Conservation (phyloP, 2,329 filamentous ascomycete genomes). For the Uncinocarpus reesii region DNA sequence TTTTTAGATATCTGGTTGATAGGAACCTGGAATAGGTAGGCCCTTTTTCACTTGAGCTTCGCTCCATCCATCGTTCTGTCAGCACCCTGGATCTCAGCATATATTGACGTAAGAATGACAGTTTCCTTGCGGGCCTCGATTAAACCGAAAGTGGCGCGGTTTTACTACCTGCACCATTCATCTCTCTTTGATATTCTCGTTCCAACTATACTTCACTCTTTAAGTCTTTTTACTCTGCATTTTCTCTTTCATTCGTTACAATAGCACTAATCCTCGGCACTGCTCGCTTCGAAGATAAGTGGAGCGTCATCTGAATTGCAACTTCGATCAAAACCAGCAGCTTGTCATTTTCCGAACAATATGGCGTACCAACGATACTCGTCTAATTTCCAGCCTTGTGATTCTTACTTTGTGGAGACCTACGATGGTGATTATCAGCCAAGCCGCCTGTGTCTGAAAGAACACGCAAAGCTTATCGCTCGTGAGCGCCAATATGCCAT, state of each 20-base stretch:
- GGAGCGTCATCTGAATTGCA: constrained; percentile 19
- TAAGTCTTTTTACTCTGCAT: constrained; percentile 39
- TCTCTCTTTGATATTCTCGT: constrained; percentile 36
- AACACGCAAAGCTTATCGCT: constrained; percentile 67
- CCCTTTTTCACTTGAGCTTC: constrained; percentile 11
- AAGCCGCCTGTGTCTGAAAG: constrained; percentile 56
- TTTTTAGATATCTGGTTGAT: background rate
- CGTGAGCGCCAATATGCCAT: constrained; percentile 79
- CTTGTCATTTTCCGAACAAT: constrained; percentile 22
- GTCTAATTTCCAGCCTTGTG: constrained; percentile 52
- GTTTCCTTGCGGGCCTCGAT: constrained; percentile 24
- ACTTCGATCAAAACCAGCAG: constrained; percentile 18
- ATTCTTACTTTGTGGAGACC: constrained; percentile 58
- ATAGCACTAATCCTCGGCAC: constrained; percentile 33
- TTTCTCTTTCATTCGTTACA: constrained; percentile 39
- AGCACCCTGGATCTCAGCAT: background rate
- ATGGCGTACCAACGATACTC: constrained; percentile 49
- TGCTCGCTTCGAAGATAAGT: constrained; percentile 32
- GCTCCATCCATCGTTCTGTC: background rate
- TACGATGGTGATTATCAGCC: constrained; percentile 43
- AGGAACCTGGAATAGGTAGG: constrained; percentile 35
- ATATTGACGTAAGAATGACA: constrained; percentile 18
- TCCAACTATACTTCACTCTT: constrained; percentile 51
- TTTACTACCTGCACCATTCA: constrained; percentile 35
- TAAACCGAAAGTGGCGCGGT: constrained; percentile 25